A percentile compares a stretch with the other conserved stretches of the same genome.
phyloP scores from a whole-genome alignment of 2,329 filamentous ascomycete genomes.

The Paecilomyces sp. region DNA sequence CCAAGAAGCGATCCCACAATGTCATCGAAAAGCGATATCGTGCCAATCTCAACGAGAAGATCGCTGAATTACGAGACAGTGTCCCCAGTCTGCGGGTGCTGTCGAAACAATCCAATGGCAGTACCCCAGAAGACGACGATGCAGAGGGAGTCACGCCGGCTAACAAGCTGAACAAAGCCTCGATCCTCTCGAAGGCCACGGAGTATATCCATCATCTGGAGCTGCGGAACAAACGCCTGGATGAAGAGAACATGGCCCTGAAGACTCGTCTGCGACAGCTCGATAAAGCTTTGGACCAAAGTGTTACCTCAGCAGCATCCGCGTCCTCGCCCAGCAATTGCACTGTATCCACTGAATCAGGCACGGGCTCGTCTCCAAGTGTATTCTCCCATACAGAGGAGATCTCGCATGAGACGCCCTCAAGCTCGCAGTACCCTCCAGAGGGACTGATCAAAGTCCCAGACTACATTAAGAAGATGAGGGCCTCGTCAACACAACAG shows the following conservation, averaged over 20 bases:
- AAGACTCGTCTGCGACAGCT: constrained; percentile 75
- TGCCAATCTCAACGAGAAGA: constrained; percentile 96
- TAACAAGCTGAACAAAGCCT: constrained; percentile 97
- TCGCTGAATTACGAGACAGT: constrained; percentile 82
- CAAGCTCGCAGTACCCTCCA: constrained; percentile 24
- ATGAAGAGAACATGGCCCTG: constrained; percentile 73
- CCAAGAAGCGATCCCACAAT: constrained; percentile 94
- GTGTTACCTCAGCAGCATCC: constrained; percentile 27
- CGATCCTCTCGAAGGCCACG: constrained; percentile 87
- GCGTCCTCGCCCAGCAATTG: constrained; percentile 35
- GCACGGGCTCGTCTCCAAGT: constrained; percentile 29
- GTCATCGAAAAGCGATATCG: constrained; percentile 97
- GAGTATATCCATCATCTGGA: constrained; percentile 94
- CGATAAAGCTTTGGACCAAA: constrained; percentile 50
- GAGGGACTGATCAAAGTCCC: constrained; percentile 39
- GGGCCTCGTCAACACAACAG: constrained; percentile 25
- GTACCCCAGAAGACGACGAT: constrained; percentile 57
- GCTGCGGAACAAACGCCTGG: constrained; percentile 74
- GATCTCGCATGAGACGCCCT: constrained; percentile 20
- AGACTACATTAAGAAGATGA: constrained; percentile 36
- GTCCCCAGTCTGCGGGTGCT: constrained; percentile 84
- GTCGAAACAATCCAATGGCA: constrained; percentile 50
- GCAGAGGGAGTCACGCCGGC: constrained; percentile 75
- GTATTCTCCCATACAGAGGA: constrained; percentile 35
- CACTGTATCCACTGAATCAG: constrained; percentile 29